Base-by-base conservation (phyloP, 2,329 filamentous ascomycete genomes). In the Phoma sp. region DNA sequence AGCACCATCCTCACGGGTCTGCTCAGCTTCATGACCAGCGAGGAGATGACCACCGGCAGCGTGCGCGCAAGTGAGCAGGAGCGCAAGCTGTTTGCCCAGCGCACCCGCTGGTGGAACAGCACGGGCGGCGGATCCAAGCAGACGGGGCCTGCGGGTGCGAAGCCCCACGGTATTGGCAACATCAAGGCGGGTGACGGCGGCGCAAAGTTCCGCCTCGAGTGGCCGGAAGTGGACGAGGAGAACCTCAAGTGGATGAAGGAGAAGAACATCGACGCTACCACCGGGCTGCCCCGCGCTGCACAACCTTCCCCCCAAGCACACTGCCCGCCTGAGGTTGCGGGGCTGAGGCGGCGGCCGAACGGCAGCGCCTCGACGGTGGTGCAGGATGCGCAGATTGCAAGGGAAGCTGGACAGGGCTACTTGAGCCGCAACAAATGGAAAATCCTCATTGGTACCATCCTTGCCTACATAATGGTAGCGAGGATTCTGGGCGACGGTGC, bases 31-130 rank as follows among this genome's bases (percentile, higher is more conserved):
- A 99, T 99, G 95, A 98, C 93, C 2, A 91, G 90, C 62, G 93
- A 99, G 71, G 95, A 99, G 79, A 97, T 98, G 89, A 99, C 95
- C 0, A 98, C 95, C 0, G 95, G 95, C 2, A 93, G 89, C 27
- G 86, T 99, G 27, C 88, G 88, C 5, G 90, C 88, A 14, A 89
- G 86, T 0, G 85, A 90, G 44, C 80, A 84, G 3, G 93, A 98
- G 79, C 86, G 93, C 57, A 89, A 86, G 73, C 84, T 88, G 66
- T 86, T 92, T 44, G 92, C 95, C 0, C 82, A 83, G 23, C 84
- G 90, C 58, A 90, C 91, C 13, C 82, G 90, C 49, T 99, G 95
- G 95, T 98, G 93, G 93, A 99, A 99, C 78, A 90, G 88, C 30
- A 98, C 93, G 0, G 93, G 93, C 36, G 92, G 91, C 47, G 93